Conservation (phyloP, 345 rosid species). For the Euclidium syriacum region DNA sequence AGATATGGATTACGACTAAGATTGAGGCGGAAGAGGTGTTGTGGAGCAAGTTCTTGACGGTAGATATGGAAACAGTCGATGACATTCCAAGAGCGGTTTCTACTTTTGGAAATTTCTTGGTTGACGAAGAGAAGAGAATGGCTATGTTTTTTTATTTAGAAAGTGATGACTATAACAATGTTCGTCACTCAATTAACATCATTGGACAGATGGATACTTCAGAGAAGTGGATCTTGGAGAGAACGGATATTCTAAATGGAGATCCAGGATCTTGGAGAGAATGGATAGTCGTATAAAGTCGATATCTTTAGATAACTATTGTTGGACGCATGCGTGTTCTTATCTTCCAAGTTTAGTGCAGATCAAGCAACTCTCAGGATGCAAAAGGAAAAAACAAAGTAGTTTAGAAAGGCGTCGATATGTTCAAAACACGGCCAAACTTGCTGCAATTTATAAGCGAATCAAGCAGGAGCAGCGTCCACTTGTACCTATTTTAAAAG, state of each 20-base stretch:
- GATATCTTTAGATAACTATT: too few relatives aligned
- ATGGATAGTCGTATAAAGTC: too few relatives aligned
- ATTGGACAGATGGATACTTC: neutral
- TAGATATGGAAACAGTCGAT: neutral
- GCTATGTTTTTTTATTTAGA: neutral
- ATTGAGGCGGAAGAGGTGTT: neutral
- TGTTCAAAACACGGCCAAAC: neutral
- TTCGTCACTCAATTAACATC: too few relatives aligned
- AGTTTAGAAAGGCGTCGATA: neutral
- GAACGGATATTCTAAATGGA: too few relatives aligned
- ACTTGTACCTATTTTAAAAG: too few relatives aligned
- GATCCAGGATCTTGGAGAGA: too few relatives aligned
- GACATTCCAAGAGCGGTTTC: too few relatives aligned
- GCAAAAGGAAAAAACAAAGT: neutral
- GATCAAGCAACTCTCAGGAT: too few relatives aligned
- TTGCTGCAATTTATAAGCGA: neutral
- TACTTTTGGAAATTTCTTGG: too few relatives aligned
- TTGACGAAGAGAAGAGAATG: neutral
- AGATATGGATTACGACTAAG: neutral
- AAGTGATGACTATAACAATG: neutral
- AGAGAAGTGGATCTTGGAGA: neutral
- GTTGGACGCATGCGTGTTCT: neutral
- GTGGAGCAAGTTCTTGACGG: slow-evolving; percentile 2
- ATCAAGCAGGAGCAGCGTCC: too few relatives aligned
- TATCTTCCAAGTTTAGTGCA: neutral